Evolutionary conservation across 805 yeast genomes (phyloP), one percentile per base, ranked within the genome.

Genomic region (Candida fluviatilis): DNA sequence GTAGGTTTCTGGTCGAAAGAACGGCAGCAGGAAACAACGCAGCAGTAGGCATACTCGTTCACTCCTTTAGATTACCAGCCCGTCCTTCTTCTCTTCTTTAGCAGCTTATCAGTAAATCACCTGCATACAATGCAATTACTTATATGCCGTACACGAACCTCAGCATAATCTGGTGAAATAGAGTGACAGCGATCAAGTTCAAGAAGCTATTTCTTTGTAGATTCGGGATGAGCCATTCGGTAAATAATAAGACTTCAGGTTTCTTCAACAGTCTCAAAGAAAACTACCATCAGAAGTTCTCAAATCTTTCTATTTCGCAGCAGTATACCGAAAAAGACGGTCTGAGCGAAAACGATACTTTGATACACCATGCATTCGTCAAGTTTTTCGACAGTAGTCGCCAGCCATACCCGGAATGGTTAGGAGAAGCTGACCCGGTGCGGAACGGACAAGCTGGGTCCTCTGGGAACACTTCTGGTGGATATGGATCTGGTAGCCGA

Each of bases 351-450:
- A 60, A 61, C 34, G 69, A 62, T 23, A 68, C 74, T 1, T 54
- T 68, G 38, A 60, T 68, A 44, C 73, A 68, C 53, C 59, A 63
- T 42, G 72, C 74, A 2, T 67, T 68, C 42, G 66, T 66, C 28
- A 59, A 58, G 36, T 64, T 61, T 46, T 68, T 52, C 38, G 69
- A 66, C 37, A 18, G 47, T 5, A 50, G 49, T 14, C 45, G 51
- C 25, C 51, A 55, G 35, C 57, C 62, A n/a, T 68, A 60, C 38
- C 74, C 74, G 17, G 72, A 66, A 19, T 68, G 74, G 74, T 54
- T 68, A 24, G 74, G 72, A 4, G 64, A 51, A 11, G 25, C 31
- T 29, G 33, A 29, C 27, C 15, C 18, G 37, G 37, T 18, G 23
- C 17, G 35, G 17, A 18, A 30, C 23, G 25, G 31, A 5, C 11